Conservation (phyloP, 352 stramenopile species). For the Phytophthora europaea region DNA sequence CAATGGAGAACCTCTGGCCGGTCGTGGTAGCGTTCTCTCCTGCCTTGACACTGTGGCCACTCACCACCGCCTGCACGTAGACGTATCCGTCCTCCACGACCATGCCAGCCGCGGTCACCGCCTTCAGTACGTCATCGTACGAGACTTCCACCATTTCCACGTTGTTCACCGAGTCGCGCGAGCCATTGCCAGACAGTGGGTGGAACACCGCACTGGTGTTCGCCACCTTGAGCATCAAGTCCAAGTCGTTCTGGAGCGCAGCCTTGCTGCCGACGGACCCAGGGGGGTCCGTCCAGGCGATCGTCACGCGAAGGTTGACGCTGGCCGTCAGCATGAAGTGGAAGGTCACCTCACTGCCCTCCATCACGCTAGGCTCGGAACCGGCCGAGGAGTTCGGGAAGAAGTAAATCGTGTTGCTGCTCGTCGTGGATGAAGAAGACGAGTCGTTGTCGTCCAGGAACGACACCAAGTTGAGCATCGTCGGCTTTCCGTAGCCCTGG, state of each 20-base stretch:
- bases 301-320: conserved; percentile 70
- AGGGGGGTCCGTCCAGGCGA: conserved; percentile 81
- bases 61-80: conserved; percentile 71
- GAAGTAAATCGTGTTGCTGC: conserved; percentile 57
- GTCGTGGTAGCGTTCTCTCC: conserved; percentile 50
- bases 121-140: conserved; percentile 56
- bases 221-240: conserved; percentile 66
- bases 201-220: conserved; percentile 67
- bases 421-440: conserved; percentile 20
- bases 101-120: conserved; percentile 39
- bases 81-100: conserved; percentile 48
- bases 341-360: conserved; percentile 60
- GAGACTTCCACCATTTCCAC: conserved; percentile 83
- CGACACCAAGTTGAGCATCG: conserved; percentile 65
- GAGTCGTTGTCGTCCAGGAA: conserved; percentile 43
- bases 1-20: conserved; percentile 76
- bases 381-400: conserved; percentile 59
- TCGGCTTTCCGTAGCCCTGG: conserved; percentile 84
- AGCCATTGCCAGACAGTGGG: conserved; percentile 66
- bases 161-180: conserved; percentile 78
- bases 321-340: conserved; percentile 63
- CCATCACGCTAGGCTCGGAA: conserved; percentile 62
- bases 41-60: conserved; percentile 74
- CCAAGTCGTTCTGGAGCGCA: conserved; percentile 77
- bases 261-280: conserved; percentile 59